Evolutionary conservation across 306 rosid species (phyloP).

Genomic region (Fragaria ananassa): DNA sequence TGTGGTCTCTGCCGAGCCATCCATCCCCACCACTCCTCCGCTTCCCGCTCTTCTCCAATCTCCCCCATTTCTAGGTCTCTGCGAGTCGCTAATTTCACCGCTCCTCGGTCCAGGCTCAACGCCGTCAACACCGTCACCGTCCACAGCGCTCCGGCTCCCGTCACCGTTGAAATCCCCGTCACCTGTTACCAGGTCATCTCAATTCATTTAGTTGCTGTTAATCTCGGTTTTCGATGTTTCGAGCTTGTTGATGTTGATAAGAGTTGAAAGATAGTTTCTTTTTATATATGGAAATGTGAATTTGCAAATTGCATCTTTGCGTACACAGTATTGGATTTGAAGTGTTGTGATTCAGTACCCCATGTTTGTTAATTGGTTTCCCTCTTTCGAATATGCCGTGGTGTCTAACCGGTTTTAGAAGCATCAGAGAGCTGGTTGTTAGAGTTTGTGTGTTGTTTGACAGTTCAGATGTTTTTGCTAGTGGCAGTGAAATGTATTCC

Average conservation of each 20-base stretch:
- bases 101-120: neutral
- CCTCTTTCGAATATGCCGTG: neutral
- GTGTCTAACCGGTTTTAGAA: neutral
- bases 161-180: conserved; percentile 63
- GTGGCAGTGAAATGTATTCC: neutral
- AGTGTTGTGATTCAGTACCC: neutral
- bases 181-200: conserved; percentile 69
- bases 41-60: neutral
- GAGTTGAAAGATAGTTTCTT: neutral
- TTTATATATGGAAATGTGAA: too few relatives aligned
- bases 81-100: neutral
- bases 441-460: neutral
- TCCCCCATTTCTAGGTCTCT: neutral
- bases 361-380: neutral
- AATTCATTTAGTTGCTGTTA: neutral
- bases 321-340: neutral
- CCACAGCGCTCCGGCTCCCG: conserved; percentile 27
- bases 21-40: neutral
- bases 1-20: conserved; percentile 15
- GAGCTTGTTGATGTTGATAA: neutral
- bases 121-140: neutral
- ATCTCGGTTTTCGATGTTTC: neutral
- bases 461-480: neutral
- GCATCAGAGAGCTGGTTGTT: neutral
- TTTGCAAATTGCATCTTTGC: neutral